Percentiles rank a stretch among this genome's conserved stretches.
phyloP scores from a whole-genome alignment of 768 basidiomycete species.

The Lactarius pseudohatsudake region DNA sequence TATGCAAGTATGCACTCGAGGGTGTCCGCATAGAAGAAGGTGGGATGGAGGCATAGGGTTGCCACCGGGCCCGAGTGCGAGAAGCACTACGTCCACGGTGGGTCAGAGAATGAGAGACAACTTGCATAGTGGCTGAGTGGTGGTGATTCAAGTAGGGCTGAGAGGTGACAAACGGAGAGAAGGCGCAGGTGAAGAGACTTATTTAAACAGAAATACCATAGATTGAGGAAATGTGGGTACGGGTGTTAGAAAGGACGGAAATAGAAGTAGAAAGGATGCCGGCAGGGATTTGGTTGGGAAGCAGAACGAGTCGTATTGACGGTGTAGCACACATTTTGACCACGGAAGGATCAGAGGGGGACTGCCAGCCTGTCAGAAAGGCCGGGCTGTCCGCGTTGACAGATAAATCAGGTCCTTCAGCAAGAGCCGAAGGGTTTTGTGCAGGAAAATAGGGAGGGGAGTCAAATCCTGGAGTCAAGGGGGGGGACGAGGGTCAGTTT shows the following conservation, averaged over 20 bases:
- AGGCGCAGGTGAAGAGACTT: slow-evolving; percentile 4
- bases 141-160: slow-evolving; percentile 2
- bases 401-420: slow-evolving; percentile 34
- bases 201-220: slow-evolving; percentile 27
- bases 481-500: slow-evolving; percentile 10
- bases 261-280: slow-evolving; percentile 27
- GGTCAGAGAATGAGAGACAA: slow-evolving; percentile 53
- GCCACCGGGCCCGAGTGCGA: slow-evolving; percentile 74
- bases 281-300: slow-evolving; percentile 30
- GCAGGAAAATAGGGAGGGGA: slow-evolving; percentile 2
- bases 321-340: slow-evolving; percentile 43
- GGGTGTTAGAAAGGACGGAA: slow-evolving; percentile 23
- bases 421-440: slow-evolving; percentile 28
- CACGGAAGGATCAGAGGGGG: slow-evolving; percentile 31
- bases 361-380: slow-evolving; percentile 41
- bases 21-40: slow-evolving; percentile 42
- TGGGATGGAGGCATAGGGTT: slow-evolving; percentile 56
- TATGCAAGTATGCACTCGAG: slow-evolving; percentile 37
- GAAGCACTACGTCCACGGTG: slow-evolving; percentile 67
- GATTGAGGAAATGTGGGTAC: slow-evolving; percentile 3
- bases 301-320: slow-evolving; percentile 32
- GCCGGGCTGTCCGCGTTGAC: slow-evolving; percentile 43
- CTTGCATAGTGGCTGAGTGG: slow-evolving; percentile 34
- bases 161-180: slow-evolving; percentile 19
- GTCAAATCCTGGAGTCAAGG: slow-evolving; percentile 12